phyloP scores from a whole-genome alignment of 495 filamentous ascomycete species.

The Hypoxylon intermedium region DNA sequence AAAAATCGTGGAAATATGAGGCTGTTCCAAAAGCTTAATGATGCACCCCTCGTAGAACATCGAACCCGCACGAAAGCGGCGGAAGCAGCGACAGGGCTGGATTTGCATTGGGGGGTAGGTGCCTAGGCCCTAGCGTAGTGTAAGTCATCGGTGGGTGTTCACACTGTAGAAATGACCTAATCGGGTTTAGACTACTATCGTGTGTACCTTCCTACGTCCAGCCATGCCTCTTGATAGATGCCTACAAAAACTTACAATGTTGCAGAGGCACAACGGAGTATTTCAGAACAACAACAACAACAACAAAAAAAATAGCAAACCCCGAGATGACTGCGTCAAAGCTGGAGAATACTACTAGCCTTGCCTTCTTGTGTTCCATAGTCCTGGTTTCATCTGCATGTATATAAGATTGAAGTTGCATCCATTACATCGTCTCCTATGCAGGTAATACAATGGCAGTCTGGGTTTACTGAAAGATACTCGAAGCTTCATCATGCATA shows the following conservation, averaged over 20 bases:
- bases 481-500: too few species aligned
- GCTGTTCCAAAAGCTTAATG: constrained; percentile 38
- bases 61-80: constrained; percentile 41
- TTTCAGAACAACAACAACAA: too few species aligned
- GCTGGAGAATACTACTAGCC: constrained; percentile 14
- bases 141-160: constrained; percentile 1
- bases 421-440: constrained; percentile 19
- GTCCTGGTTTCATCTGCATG: constrained; percentile 26
- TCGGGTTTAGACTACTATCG: constrained; percentile 6
- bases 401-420: constrained; percentile 34
- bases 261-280: too few species aligned
- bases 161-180: constrained; percentile 26
- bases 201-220: constrained; percentile 17
- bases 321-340: constrained; percentile 34
- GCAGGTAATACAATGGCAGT: constrained; percentile 25
- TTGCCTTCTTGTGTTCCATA: constrained; percentile 14
- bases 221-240: not conserved
- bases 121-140: constrained; percentile 4
- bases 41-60: constrained; percentile 34
- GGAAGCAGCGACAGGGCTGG: constrained; percentile 37
- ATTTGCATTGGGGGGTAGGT: constrained; percentile 26
- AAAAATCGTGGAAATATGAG: constrained; percentile 32
- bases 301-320: constrained; percentile 26
- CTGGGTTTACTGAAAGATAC: too few species aligned
- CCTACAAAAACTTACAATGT: constrained; percentile 12